Evolutionary conservation across 345 rosid genomes (phyloP), one percentile per base, ranked within the genome.

Genomic region (Balakata baccata): DNA sequence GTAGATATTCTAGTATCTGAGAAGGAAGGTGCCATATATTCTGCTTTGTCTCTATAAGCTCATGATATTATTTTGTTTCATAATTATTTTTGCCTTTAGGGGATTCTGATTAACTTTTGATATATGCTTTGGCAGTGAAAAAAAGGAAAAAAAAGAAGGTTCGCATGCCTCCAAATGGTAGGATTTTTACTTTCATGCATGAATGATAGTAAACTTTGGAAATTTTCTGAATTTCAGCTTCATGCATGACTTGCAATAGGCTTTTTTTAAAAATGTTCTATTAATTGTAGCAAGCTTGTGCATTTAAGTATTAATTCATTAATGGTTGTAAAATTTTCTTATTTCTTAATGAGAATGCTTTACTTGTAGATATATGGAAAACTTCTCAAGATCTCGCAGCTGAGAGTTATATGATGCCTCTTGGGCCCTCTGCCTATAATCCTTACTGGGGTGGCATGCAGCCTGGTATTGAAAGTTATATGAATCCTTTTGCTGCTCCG

Each of bases 61-160:
- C 11, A 2, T 34, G 20, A 25, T 25, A 11, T 3, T 47, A 46
- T 49, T 52, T 12, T 46, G 4, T 23, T 29, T 61, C 14, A 38
- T 14, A 61, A 61, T 34, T 0, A 38, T 37, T 41, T 38, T 62
- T 17, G 11, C 65, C 25, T 12, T 18, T 8, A 9, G 20, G 53
- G 34, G 9, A 74, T 14, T 53, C 52, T 75, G 52, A 69, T 60
- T 41, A 46, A 45, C 5, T 34, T 22, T 29, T 76, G 59, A 66
- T 34, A 38, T 79, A 68, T 69, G 17, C 60, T 72, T 74, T 74
- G 57, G 63, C 87, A 92, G 99, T 84, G 76, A 92, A 84, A 86
- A 90, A 86, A 77, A 95, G 78, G 88, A 95, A 89, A 74, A 92
- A 88, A 84, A 95, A 91, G 87, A 95, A 91, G 80, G 84, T 78